Evolutionary conservation across 768 basidiomycete species (phyloP), one percentile per base, ranked within the genome.

Genomic region (Hypholoma fasciculare): DNA sequence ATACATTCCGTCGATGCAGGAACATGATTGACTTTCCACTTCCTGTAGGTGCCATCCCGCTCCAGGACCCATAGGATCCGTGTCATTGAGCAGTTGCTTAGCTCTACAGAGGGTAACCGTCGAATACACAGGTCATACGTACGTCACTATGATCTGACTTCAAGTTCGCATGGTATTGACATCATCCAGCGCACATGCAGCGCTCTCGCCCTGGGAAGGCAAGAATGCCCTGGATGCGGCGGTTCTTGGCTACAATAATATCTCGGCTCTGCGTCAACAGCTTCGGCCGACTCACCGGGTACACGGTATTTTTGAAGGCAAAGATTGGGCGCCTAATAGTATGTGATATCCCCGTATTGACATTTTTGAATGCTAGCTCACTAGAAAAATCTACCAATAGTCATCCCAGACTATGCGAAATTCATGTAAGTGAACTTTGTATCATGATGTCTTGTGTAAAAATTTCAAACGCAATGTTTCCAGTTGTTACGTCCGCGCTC

Each of bases 221-320:
- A 79, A 77, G 59, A 94, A 94, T 61, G 87, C 92, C 1, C 72
- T 94, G 12, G 93, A 96, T 66, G 94, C 94, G 0, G 92, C 91
- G n/a, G 88, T 94, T 4, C 78, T 92, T 3, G 88, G 89, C 3
- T 94, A 95, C 67, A 88, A 82, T 49, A 89, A 86, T 53, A 85
- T 95, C 26, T 86, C 90, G 0, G 84, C 86, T 7, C 78, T 95
- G 23, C 84, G 94, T 14, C 94, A 96, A 70, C 94, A 95, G 64
- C 78, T 92, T 14, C 79, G 81, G 53, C 90, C 94, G 0, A 85
- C 86, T 0, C 84, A 88, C 61, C 86, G 92, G 39, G 82, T 92
- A 3, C 92, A 96, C 65, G 91, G 92, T 0, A 82, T 93, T 47
- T 85, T 94, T 64, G 79, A 82, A 62, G 91, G 91, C 1, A 81